These are phyloP conservation scores for Linderniella brevidens DNA, from an alignment of 257 asterid genomes.

Conservation along the genomic window DNA sequence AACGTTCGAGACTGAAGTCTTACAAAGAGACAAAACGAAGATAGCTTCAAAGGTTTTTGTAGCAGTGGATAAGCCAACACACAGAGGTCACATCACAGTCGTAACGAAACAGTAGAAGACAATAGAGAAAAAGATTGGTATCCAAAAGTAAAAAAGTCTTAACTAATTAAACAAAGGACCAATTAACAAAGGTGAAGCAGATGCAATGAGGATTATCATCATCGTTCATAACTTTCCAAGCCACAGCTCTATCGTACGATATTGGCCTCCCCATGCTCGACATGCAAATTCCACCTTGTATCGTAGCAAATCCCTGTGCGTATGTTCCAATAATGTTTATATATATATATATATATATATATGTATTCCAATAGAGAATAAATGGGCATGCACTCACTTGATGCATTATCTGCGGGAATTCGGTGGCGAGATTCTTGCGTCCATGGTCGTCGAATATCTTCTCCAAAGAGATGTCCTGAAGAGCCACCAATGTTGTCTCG, in stretches of 20 bases:
- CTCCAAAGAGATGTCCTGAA: conserved; percentile 78
- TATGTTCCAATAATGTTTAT: too few species aligned
- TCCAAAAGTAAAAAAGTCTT: too few species aligned
- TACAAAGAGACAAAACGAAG: too few species aligned
- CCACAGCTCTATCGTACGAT: conserved; percentile 81
- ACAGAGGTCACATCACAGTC: too few species aligned
- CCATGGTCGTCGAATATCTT: conserved; percentile 75
- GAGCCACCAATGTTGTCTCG: conserved; percentile 77
- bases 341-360: not conserved
- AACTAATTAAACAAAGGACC: conserved; percentile 55
- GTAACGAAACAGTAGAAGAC: too few species aligned
- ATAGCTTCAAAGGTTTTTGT: too few species aligned
- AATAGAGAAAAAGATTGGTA: too few species aligned
- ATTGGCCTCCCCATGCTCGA: conserved; percentile 94
- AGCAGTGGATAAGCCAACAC: too few species aligned
- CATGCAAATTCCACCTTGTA: conserved; percentile 81
- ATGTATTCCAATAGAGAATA: not conserved
- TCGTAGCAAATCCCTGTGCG: conserved; percentile 67
- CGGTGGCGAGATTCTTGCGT: conserved; percentile 48
- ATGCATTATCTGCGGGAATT: conserved; percentile 84
- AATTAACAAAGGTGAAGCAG: conserved; percentile 70
- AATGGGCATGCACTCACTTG: conserved; percentile 44
- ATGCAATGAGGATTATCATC: conserved; percentile 77
- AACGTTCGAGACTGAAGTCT: too few species aligned
- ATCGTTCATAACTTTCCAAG: conserved; percentile 90